Percentiles rank a stretch among this genome's conserved stretches.
These are phyloP conservation scores for Citrus trifoliata DNA, from an alignment of 345 rosid genomes.

Conservation along the genomic window DNA sequence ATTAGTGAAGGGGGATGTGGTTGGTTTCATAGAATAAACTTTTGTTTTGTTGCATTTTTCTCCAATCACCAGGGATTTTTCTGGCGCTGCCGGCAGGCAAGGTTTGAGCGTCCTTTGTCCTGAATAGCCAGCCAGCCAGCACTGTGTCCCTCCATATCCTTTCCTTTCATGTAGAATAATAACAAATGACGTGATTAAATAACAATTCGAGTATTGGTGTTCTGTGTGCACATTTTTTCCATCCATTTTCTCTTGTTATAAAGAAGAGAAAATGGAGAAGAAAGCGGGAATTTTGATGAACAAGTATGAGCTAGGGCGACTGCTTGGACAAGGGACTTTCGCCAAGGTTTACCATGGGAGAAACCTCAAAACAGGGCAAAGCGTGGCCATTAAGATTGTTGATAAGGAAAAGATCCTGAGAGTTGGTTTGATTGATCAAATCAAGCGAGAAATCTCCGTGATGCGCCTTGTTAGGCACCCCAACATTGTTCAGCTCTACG, in stretches of 20 bases:
- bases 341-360: conserved; percentile 82
- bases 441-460: conserved; percentile 80
- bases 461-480: conserved; percentile 83
- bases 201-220: background rate
- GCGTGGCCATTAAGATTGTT: conserved; percentile 70
- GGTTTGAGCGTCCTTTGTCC: conserved; percentile 8
- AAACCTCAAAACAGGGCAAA: conserved; percentile 52
- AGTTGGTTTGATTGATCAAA: conserved; percentile 71
- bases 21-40: background rate
- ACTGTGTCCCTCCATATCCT: background rate
- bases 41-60: background rate
- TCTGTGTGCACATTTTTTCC: background rate
- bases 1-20: background rate
- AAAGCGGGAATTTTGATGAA: conserved; percentile 52
- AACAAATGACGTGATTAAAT: background rate
- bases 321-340: conserved; percentile 85
- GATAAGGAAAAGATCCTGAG: conserved; percentile 64
- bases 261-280: conserved; percentile 50
- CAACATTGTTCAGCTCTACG: conserved; percentile 67
- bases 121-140: background rate
- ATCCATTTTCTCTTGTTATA: background rate
- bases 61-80: background rate
- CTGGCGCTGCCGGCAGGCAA: conserved; percentile 6
- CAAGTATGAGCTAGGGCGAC: conserved; percentile 63
- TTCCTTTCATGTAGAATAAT: background rate